A percentile compares a stretch with the other conserved stretches of the same genome.
Conservation (phyloP, 2,329 filamentous ascomycete species). For the Cytospora piceicola region DNA sequence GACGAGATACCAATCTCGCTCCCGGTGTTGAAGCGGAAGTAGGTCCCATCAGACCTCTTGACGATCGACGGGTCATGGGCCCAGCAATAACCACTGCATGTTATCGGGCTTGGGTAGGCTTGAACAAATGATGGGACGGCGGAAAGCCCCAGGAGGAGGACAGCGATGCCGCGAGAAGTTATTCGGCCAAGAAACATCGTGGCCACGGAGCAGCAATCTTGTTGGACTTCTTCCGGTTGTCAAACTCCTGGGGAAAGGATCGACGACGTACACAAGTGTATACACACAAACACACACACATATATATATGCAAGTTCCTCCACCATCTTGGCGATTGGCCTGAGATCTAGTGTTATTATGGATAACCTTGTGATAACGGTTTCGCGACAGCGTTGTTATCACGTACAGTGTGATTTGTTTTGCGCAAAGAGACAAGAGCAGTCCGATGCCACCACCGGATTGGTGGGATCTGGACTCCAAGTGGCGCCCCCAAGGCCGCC, state of each 20-base stretch:
- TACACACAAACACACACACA: too few species aligned
- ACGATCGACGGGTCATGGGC: slow-evolving; percentile 45
- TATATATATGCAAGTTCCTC: neutral
- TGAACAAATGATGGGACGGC: slow-evolving; percentile 28
- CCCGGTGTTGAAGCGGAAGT: slow-evolving; percentile 45
- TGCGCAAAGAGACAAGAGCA: neutral
- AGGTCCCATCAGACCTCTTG: slow-evolving; percentile 43
- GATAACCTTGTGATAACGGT: too few species aligned
- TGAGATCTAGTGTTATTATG: neutral
- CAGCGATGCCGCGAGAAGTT: slow-evolving; percentile 1
- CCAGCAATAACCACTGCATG: slow-evolving; percentile 44
- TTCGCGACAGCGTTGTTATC: neutral
- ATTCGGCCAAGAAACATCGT: slow-evolving; percentile 20
- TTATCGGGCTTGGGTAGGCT: slow-evolving; percentile 39
- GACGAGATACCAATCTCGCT: slow-evolving; percentile 43
- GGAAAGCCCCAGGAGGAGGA: slow-evolving; percentile 27
- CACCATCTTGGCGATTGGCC: neutral
- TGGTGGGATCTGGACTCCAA: slow-evolving; percentile 15
- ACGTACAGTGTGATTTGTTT: neutral
- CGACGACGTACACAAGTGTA: neutral
- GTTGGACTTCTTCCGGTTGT: neutral
- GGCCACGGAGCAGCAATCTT: neutral
- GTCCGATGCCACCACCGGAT: neutral
- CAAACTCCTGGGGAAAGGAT: neutral
- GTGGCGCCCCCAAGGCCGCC: neutral